Base-by-base conservation (phyloP, 257 asterid species). In the Solanum paucissectum region DNA sequence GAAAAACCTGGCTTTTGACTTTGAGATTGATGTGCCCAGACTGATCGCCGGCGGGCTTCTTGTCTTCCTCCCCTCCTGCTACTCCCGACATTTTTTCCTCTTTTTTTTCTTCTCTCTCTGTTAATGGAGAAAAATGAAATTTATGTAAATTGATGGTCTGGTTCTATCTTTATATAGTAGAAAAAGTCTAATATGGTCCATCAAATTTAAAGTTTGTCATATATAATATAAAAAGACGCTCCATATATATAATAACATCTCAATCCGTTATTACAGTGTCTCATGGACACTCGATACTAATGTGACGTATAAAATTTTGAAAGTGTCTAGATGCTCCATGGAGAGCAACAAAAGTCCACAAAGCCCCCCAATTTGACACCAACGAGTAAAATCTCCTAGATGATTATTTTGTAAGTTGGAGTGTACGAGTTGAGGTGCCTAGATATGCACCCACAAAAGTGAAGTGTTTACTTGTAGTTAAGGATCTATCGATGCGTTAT, bases 1-100 rank as follows among this genome's bases (percentile, higher is more conserved):
- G 16, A 52, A 66, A 42, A 66, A 85, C 88, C 88, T 86, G 88
- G 68, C 88, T 83, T 49, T 72, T 86, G 74, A 86, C 88, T 86
- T 86, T 86, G 71, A 86, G 88, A 34, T 86, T 87, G 46, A 87
- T 87, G 37, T 74, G 85, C 1, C 40, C 86, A 66, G 55, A 25
- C 29, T 87, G 85, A 38, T 76, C 87, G 20, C 79, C 86, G 76
- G 84, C 62, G 36, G 88, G 88, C 76, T 55, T 87, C 88, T 87
- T 87, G 88, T 87, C 88, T 74, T 87, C 88, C 85, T 87, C 88
- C 0, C 83, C 83, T 37, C 29, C 8, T 36, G 83, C 83, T 84
- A 34, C 87, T 25, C 79, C 87, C 38, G 87, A 84, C 87, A 84
- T 84, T 44, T 37, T 38, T 44, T 37, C 37, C 13, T 27, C 29